phyloP scores from a whole-genome alignment of 352 stramenopile genomes.

The Pythium aphanidermatum region DNA sequence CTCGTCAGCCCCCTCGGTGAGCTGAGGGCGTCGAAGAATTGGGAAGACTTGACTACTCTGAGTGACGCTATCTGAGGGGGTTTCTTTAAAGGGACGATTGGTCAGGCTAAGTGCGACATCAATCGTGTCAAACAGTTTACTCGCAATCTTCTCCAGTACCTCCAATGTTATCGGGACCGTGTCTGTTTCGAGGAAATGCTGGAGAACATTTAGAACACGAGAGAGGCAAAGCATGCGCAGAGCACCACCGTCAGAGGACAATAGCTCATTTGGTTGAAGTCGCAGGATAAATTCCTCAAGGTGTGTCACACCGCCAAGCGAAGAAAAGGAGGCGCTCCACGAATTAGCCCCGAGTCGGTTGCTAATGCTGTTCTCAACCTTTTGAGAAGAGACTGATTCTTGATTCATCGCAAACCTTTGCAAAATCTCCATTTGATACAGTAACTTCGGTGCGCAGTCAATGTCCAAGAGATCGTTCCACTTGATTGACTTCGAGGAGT shows the following conservation, averaged over 20 bases:
- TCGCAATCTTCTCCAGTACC: not conserved
- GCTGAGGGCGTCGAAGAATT: too few species aligned
- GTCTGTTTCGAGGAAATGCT: not conserved
- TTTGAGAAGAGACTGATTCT: not conserved
- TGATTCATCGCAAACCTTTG: slow-evolving; percentile 12
- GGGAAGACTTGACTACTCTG: too few species aligned
- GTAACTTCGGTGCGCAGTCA: slow-evolving; percentile 39
- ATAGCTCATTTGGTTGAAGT: not conserved
- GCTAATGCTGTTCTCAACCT: too few species aligned
- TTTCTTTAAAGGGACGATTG: too few species aligned
- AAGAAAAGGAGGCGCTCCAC: slow-evolving; percentile 13
- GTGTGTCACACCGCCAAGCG: slow-evolving; percentile 2
- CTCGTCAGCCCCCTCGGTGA: not conserved
- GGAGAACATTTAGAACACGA: slow-evolving; percentile 2
- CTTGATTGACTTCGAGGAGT: slow-evolving; percentile 30
- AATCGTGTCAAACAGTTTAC: too few species aligned
- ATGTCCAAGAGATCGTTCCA: slow-evolving; percentile 60
- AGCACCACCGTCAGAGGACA: slow-evolving; percentile 4
- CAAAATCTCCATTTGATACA: slow-evolving; percentile 23
- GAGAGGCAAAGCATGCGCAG: too few species aligned
- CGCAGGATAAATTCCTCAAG: slow-evolving; percentile 2
- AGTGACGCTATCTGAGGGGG: too few species aligned
- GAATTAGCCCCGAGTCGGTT: slow-evolving; percentile 4
- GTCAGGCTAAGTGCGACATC: too few species aligned
- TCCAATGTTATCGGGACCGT: not conserved